Conservation (phyloP, 1,284 basidiomycete genomes). For the Serendipita sp. region DNA sequence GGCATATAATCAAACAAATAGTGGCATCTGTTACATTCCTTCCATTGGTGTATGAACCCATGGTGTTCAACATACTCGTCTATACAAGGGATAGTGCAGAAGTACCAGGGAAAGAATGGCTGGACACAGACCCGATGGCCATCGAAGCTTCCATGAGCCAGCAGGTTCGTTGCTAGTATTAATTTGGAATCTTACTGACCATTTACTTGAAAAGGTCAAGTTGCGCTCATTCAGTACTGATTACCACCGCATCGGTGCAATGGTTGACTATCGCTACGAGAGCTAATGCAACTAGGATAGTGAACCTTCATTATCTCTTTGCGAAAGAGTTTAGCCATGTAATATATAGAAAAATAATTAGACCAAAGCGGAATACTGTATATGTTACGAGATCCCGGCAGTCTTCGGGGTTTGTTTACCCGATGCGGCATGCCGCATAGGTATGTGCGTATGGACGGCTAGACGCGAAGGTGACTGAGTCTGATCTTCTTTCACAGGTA, state of each 20-base stretch:
- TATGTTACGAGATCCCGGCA: no score
- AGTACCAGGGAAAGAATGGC: slow-evolving; percentile 82
- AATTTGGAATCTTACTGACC: not conserved
- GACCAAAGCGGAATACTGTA: no score
- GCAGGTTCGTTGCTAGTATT: slow-evolving; percentile 38
- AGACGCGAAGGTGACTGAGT: no score
- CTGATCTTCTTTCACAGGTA: no score
- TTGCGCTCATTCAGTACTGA: slow-evolving; percentile 83
- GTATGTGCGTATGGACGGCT: no score
- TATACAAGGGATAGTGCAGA: slow-evolving; percentile 83
- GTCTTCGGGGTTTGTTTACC: no score
- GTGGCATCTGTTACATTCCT: slow-evolving; percentile 92
- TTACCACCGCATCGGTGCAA: slow-evolving; percentile 78
- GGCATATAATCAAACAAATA: slow-evolving; percentile 97
- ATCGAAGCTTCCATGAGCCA: slow-evolving; percentile 94
- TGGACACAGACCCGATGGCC: slow-evolving; percentile 86
- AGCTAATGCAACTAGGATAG: slow-evolving; percentile 20
- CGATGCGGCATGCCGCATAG: no score
- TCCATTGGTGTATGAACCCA: slow-evolving; percentile 88
- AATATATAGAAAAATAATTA: no score
- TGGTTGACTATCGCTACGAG: slow-evolving; percentile 75
- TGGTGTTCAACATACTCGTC: slow-evolving; percentile 89
- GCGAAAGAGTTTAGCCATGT: no score
- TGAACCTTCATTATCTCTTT: not conserved
- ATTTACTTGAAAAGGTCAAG: slow-evolving; percentile 35